Conservation (phyloP, 495 filamentous ascomycete genomes). For the Penicillium tannophilum region DNA sequence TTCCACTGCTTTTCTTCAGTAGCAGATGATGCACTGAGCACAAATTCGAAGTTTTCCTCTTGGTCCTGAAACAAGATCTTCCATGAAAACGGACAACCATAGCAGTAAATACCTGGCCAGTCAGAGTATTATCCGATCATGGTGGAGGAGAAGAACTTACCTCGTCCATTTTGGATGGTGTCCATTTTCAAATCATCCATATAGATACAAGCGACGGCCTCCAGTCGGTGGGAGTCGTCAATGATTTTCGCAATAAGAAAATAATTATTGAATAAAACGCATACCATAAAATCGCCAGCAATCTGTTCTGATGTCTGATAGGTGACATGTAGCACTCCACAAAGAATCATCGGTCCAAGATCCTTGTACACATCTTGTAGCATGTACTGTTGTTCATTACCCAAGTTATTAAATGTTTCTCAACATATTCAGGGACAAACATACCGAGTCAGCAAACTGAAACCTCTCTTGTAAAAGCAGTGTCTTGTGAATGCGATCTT, state of each 20-base stretch:
- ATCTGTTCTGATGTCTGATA: constrained; percentile 70
- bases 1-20: constrained; percentile 81
- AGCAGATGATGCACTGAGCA: constrained; percentile 84
- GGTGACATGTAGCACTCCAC: constrained; percentile 83
- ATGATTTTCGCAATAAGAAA: constrained; percentile 73
- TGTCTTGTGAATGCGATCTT: constrained; percentile 52
- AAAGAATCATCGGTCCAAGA: constrained; percentile 80
- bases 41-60: constrained; percentile 77
- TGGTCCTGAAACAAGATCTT: constrained; percentile 85
- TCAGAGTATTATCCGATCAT: background rate
- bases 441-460: constrained; percentile 70
- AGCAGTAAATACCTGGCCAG: constrained; percentile 75
- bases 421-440: background rate
- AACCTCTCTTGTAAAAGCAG: constrained; percentile 58
- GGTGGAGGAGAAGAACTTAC: constrained; percentile 44
- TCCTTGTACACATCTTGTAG: constrained; percentile 62
- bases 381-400: constrained; percentile 26
- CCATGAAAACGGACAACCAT: constrained; percentile 86
- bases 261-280: constrained; percentile 80
- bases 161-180: constrained; percentile 77
- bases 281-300: constrained; percentile 81
- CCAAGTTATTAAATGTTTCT: constrained; percentile 15
- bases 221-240: constrained; percentile 62
- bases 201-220: constrained; percentile 73
- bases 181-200: constrained; percentile 73